Evolutionary conservation across 139 green algal species (phyloP).

Genomic region (Nannochloris sp.): DNA sequence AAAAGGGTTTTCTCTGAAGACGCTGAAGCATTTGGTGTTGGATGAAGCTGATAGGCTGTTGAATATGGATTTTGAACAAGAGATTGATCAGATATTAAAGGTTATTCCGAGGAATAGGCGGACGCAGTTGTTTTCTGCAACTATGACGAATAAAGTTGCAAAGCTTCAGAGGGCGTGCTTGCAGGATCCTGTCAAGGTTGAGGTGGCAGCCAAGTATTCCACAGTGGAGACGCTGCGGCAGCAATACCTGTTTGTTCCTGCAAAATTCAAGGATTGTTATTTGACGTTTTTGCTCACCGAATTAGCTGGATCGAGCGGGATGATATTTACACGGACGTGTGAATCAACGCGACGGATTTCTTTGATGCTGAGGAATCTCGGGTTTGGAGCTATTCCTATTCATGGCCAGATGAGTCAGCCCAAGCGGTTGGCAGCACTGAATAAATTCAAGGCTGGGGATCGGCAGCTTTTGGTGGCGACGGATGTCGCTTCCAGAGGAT

Average conservation of each 20-base stretch:
- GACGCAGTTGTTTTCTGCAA: constrained; percentile 96
- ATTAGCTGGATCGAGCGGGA: constrained; percentile 53
- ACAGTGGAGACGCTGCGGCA: constrained; percentile 96
- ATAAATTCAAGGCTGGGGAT: constrained; percentile 97
- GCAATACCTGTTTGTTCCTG: constrained; percentile 96
- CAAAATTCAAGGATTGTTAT: constrained; percentile 99
- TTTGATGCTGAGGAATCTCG: constrained; percentile 90
- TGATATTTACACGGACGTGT: constrained; percentile 96
- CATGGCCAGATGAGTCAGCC: constrained; percentile 97
- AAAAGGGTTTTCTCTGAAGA: constrained; percentile 89
- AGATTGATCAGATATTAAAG: constrained; percentile 98
- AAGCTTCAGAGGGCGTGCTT: constrained; percentile 98
- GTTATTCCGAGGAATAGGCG: constrained; percentile 59
- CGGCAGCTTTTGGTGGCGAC: constrained; percentile 76
- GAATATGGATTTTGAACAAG: constrained; percentile 99
- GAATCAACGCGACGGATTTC: constrained; percentile 80
- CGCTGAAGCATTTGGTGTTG: constrained; percentile 82
- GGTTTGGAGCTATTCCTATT: constrained; percentile 93
- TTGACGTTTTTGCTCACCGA: constrained; percentile 78
- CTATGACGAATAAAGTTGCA: constrained; percentile 97
- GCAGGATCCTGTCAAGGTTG: constrained; percentile 84
- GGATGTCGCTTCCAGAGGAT: constrained; percentile 81
- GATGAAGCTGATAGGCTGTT: constrained; percentile 98
- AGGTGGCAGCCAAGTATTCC: constrained; percentile 90
- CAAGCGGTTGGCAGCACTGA: constrained; percentile 90